phyloP scores from a whole-genome alignment of 345 rosid species.

The Clausena lansium region DNA sequence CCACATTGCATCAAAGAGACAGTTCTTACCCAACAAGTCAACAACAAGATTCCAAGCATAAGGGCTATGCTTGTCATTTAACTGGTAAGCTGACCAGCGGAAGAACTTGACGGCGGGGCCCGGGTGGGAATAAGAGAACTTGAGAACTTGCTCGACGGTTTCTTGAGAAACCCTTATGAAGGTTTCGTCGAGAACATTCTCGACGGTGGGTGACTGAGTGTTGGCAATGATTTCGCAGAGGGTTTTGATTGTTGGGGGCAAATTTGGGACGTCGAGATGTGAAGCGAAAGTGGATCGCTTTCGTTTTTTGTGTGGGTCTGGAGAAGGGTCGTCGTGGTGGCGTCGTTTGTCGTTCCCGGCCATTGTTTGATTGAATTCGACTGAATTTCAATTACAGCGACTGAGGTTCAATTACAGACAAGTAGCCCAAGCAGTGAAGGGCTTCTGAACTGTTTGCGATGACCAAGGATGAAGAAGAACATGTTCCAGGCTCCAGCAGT shows the following conservation, averaged over 20 bases:
- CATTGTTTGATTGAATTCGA: constrained; percentile 1
- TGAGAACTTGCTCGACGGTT: constrained; percentile 57
- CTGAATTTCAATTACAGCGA: background rate
- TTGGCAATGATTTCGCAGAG: constrained; percentile 49
- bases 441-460: background rate
- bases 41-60: constrained; percentile 73
- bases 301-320: background rate
- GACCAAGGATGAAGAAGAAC: background rate
- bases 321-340: constrained; percentile 9
- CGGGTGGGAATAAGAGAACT: constrained; percentile 52
- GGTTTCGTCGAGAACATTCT: constrained; percentile 36
- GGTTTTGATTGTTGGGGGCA: constrained; percentile 33
- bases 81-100: constrained; percentile 57
- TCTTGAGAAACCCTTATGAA: constrained; percentile 37
- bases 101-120: constrained; percentile 59
- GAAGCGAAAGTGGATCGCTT: constrained; percentile 37
- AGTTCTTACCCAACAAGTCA: constrained; percentile 58
- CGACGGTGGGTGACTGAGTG: constrained; percentile 45
- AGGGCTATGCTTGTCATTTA: constrained; percentile 48
- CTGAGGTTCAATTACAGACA: background rate
- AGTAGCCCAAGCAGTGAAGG: background rate
- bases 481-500: background rate
- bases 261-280: constrained; percentile 34
- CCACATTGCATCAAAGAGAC: constrained; percentile 67
- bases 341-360: background rate